Base-by-base conservation (phyloP, 2,329 filamentous ascomycete genomes). In the Penicillium frequentans region DNA sequence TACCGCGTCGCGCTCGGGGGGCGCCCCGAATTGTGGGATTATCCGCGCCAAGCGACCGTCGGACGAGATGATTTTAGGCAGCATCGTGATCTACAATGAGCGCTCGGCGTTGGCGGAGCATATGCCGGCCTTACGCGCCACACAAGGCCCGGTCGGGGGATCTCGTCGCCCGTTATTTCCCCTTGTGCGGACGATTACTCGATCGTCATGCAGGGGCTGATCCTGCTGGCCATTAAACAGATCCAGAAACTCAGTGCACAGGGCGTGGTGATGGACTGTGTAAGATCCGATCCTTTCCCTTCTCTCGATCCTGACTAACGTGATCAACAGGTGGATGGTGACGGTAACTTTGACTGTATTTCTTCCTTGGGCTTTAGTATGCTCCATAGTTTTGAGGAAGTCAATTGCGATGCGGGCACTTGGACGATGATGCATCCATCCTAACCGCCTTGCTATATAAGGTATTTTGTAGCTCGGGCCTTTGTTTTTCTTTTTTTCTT, bases 311-410 rank as follows among this genome's bases (percentile, higher is more conserved):
- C 29, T 45, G 29, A 68, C 74, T 62, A 78, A 70, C 64, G 37
- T 39, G 56, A 35, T 52, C 49, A 24, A n/a, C 64, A 90, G 88
- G 86, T 88, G 72, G 84, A 87, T 59, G 84, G 84, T 16, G 90
- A 92, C 68, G 88, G 89, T 52, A 85, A 86, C 48, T 85, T 86
- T 61, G 90, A 95, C 71, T 86, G 87, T 35, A 78, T 96, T 57
- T 81, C 87, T 54, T 86, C 85, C 0, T 91, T 96, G 88, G 91
- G 91, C 1, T 96, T 96, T 69, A 86, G 86, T 61, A 84, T 90
- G 45, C 77, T 92, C 60, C 89, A 93, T 74, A 87, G 83, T 42
- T 96, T 92, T 72, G 91, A 96, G 67, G 90, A 96, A 73, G 84
- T 95, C 52, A 90, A 86, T 58, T 87, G 84, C 67, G 85, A 89